Evolutionary conservation across 352 stramenopile species (phyloP).

Genomic region (Saprolegnia parasitica): DNA sequence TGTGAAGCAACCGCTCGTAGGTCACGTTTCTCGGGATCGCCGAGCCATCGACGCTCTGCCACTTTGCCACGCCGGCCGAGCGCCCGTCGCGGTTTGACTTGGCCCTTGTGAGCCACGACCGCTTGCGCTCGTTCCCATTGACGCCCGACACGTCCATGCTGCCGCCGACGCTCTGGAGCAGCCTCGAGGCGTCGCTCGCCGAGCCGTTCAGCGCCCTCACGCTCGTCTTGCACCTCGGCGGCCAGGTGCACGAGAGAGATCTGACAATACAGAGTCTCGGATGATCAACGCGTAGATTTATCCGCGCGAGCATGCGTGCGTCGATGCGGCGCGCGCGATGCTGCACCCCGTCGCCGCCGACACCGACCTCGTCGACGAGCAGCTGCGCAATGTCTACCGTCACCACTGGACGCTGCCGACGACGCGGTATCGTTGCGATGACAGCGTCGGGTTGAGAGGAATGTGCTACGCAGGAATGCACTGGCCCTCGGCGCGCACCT

Average conservation of each 20-base stretch:
- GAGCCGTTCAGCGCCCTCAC: constrained; percentile 43
- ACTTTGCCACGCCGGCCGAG: constrained; percentile 47
- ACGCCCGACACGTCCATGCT: background rate
- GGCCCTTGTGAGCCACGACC: constrained; percentile 36
- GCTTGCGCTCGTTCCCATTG: constrained; percentile 10
- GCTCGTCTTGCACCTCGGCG: constrained; percentile 49
- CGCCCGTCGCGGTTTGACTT: constrained; percentile 39
- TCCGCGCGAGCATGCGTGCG: constrained; percentile 10
- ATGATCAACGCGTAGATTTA: constrained; percentile 14
- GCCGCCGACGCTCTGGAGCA: constrained; percentile 33
- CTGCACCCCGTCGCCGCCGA: constrained; percentile 12
- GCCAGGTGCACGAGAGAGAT: constrained; percentile 39
- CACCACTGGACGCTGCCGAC: constrained; percentile 31
- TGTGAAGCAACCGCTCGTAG: constrained; percentile 32
- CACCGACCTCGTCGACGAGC: constrained; percentile 17
- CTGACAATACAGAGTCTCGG: too few relatives aligned
- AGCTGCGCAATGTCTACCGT: constrained; percentile 32
- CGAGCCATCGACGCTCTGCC: constrained; percentile 34
- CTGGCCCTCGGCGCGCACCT: constrained; percentile 27
- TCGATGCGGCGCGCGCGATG: constrained; percentile 22
- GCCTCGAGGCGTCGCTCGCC: constrained; percentile 33
- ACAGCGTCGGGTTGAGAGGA: background rate
- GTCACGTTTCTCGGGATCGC: constrained; percentile 43
- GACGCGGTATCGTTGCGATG: constrained; percentile 3
- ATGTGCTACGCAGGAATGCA: constrained; percentile 13